A percentile compares a stretch with the other conserved stretches of the same genome.
Evolutionary conservation across 495 filamentous ascomycete genomes (phyloP).

Genomic region (Xylaria longipes): DNA sequence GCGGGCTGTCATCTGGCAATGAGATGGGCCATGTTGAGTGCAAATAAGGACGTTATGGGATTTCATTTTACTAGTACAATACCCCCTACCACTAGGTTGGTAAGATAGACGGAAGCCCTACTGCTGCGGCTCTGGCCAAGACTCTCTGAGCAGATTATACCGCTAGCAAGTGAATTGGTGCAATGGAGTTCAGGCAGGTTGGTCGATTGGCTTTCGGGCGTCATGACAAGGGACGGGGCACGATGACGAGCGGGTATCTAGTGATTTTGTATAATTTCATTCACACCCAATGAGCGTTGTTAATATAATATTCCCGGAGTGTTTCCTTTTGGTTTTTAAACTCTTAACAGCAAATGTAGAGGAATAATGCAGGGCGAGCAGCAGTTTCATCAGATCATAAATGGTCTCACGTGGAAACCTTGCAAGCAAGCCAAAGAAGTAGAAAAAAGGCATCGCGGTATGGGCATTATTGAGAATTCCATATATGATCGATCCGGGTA

Average conservation of each 20-base stretch:
- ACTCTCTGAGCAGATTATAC: background rate
- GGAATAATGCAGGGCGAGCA: background rate
- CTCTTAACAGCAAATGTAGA: background rate
- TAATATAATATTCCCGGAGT: background rate
- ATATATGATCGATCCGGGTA: slow-evolving; percentile 20
- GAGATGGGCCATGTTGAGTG: background rate
- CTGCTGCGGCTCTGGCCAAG: background rate
- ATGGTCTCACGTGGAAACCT: background rate
- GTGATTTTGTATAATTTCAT: background rate
- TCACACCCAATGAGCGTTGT: background rate
- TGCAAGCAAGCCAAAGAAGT: background rate
- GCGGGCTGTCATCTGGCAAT: background rate
- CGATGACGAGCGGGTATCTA: background rate
- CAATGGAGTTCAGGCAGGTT: slow-evolving; percentile 23
- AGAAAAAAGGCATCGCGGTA: background rate
- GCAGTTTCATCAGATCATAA: background rate
- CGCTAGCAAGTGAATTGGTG: background rate
- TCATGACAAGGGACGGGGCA: background rate
- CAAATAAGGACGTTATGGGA: background rate
- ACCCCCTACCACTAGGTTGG: background rate
- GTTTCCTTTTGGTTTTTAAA: background rate
- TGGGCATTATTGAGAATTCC: slow-evolving; percentile 4
- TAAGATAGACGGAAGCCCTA: background rate
- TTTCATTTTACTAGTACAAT: background rate
- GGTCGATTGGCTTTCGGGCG: slow-evolving; percentile 1